phyloP scores from a whole-genome alignment of 1,139 yeast species.

The Sugiyamaella pinicola region DNA sequence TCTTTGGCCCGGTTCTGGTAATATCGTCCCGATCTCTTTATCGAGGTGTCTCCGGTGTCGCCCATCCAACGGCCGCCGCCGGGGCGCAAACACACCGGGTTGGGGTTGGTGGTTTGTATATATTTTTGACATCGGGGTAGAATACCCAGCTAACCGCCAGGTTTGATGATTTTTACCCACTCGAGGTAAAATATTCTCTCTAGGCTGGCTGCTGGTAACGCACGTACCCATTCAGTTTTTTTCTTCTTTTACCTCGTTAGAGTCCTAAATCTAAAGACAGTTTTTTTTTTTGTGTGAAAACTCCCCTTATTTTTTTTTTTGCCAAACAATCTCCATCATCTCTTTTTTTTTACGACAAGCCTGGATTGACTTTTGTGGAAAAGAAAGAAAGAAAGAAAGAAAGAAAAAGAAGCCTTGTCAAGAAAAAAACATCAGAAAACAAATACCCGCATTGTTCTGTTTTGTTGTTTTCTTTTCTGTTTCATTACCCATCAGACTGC shows the following conservation, averaged over 20 bases:
- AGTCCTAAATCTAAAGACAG: constrained; percentile 12
- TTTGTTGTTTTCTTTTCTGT: no score
- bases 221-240: constrained; percentile 13
- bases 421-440: neutral
- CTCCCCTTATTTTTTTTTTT: constrained; percentile 2
- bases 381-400: neutral
- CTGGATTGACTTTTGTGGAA: no score
- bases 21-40: constrained; percentile 4
- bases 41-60: neutral
- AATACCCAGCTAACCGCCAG: no score
- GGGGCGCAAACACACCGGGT: no score
- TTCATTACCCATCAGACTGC: no score
- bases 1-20: constrained; percentile 9
- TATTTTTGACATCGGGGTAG: constrained; percentile 1
- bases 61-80: no score
- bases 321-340: constrained; percentile 2
- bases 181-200: neutral
- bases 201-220: neutral
- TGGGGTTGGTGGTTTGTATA: neutral
- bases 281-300: constrained; percentile 3
- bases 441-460: no score
- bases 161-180: no score
- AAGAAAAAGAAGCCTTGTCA: neutral
- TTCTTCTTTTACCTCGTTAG: constrained; percentile 14
- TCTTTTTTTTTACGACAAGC: constrained; percentile 4